Conservation (phyloP, 208 protist species). For the Leishmania major region DNA sequence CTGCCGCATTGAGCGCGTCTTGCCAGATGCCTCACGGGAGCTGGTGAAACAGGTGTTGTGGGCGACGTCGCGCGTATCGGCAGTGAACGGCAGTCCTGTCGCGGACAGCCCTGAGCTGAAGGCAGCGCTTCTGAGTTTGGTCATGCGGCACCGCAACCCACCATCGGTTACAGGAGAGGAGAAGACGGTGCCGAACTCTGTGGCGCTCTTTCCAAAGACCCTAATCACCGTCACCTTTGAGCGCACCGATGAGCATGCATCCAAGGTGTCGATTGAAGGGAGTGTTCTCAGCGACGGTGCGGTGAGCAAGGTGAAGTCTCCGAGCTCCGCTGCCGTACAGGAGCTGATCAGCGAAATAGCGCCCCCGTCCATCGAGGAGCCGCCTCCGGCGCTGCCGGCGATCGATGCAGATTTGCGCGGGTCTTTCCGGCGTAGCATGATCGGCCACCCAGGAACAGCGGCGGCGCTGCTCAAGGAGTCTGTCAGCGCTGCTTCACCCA, state of each 20-base stretch:
- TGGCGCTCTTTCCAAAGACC: slow-evolving; percentile 17
- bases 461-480: background rate
- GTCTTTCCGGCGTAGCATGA: slow-evolving; percentile 35
- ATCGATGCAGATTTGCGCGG: slow-evolving; percentile 32
- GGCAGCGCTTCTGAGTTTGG: slow-evolving; percentile 36
- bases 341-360: slow-evolving; percentile 38
- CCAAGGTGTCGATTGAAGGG: slow-evolving; percentile 49
- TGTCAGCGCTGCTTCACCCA: background rate
- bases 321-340: slow-evolving; percentile 33
- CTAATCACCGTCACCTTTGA: slow-evolving; percentile 45
- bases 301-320: slow-evolving; percentile 37
- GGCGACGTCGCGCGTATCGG: slow-evolving; percentile 42
- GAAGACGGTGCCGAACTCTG: slow-evolving; percentile 3
- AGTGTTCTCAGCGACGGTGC: slow-evolving; percentile 63
- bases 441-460: slow-evolving; percentile 13
- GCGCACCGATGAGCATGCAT: slow-evolving; percentile 32
- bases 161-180: background rate
- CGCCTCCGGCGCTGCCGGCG: slow-evolving; percentile 19
- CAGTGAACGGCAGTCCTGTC: slow-evolving; percentile 49
- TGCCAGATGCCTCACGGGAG: slow-evolving; percentile 34
- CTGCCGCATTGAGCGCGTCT: slow-evolving; percentile 55
- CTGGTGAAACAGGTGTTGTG: slow-evolving; percentile 23
- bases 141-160: slow-evolving; percentile 19
- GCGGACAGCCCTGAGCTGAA: slow-evolving; percentile 63
- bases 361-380: slow-evolving; percentile 29